Evolutionary conservation across 2,329 filamentous ascomycete genomes (phyloP), one percentile per base, ranked within the genome.

Genomic region (Hypomyces perniciosus): DNA sequence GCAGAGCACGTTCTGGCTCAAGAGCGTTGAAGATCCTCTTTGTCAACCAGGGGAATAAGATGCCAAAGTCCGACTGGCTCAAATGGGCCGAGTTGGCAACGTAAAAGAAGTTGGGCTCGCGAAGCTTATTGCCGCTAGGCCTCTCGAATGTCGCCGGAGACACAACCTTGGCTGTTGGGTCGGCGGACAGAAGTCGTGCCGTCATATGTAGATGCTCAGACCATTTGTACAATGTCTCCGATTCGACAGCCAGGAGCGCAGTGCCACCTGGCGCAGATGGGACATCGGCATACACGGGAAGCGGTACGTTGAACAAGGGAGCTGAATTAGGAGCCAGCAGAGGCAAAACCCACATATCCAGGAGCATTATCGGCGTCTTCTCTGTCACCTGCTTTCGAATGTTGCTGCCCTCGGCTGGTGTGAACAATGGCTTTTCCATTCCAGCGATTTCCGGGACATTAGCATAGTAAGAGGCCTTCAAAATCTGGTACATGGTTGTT

Each of bases 341-440:
- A 1, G 89, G 86, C 56, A 91, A 77, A 54, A 83, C 84, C 88
- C 88, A 95, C 69, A 90, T 83, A 61, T 95, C 90, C 8, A 95
- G 78, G 1, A 95, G 73, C 52, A 89, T 76, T 1, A 83, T 72
- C 0, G 86, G 78, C 7, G 80, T 86, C 39, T 74, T 71, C 1
- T 84, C 76, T 0, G 84, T 90, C 56, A 95, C 79, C 64, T 92
- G 88, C 2, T 66, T 65, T 38, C 76, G 69, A 27, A 93, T 72
- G 0, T 72, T 68, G 0, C 82, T 84, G 42, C 74, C 69, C 5
- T 70, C 62, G 1, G 69, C 67, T 0, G 87, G 86, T 0, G 66
- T 68, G 64, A 85, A 90, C 0, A 92, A 72, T 0, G 85, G 80
- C 28, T 72, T 72, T 46, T 74, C 71, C 55, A 79, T 77, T 30